Base-by-base conservation (phyloP, 2,329 filamentous ascomycete genomes). In the Curvularia hawaiiensis region DNA sequence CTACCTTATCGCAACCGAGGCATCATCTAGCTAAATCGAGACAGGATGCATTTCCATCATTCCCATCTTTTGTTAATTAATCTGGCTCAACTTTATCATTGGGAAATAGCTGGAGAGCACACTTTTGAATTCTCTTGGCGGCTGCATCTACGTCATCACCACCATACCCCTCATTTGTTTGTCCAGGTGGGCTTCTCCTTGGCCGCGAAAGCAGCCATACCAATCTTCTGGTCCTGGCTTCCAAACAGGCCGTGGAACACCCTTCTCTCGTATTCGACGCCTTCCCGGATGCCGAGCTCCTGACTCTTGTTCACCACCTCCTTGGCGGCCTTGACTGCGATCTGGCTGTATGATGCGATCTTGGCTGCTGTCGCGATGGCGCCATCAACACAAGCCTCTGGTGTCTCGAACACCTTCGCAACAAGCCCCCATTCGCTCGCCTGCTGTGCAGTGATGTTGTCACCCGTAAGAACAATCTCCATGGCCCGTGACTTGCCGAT, bases 251-350 rank as follows among this genome's bases (percentile, higher is more conserved):
- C 85, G 79, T 99, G 95, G 83, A 99, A 99, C 33, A 98, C 84
- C 52, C 93, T 86, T 73, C 95, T 85, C 84, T 99, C 95, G 79
- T 88, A 98, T 80, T 99, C 95, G 1, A 99, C 90, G 14, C 95
- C 95, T 72, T 98, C 95, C 67, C 90, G 82, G 58, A 99, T 80
- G 3, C 89, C 83, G 66, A 97, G 79, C 69, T 99, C 95, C 82
- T 98, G 93, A 77, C 92, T 97, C 88, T 97, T 98, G 77, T 98
- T 97, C 54, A 99, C 94, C n/a, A 95, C 94, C 83, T 99, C 95
- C 84, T 99, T 99, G 56, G 86, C 89, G 11, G 90, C 95, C 79
- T 92, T 88, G 57, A 96, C 87, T 1, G 94, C 90, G n/a, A 99
- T 89, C 73, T 84, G 87, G 51, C 90, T 93, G 78, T 95, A 92